phyloP scores from a whole-genome alignment of 805 yeast species.

The Yarrowia osloensis region DNA sequence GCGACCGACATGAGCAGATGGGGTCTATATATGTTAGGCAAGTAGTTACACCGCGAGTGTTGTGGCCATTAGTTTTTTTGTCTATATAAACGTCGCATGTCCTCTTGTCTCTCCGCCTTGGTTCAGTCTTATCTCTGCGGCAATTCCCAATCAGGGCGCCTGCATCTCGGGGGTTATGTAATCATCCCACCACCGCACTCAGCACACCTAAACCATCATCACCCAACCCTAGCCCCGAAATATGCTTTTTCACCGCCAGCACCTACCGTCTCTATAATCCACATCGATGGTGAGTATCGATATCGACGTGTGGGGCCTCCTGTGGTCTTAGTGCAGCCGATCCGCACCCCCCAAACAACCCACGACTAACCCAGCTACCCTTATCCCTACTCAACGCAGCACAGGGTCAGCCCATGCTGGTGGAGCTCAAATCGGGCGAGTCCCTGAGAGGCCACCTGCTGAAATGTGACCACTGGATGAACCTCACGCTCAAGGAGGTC shows the following conservation, averaged over 20 bases:
- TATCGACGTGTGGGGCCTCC: background rate
- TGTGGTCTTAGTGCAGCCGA: no score
- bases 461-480: conserved; percentile 96
- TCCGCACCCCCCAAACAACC: background rate
- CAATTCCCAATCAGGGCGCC: background rate
- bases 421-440: conserved; percentile 91
- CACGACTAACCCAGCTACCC: conserved; percentile 64
- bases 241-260: conserved; percentile 26
- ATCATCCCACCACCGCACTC: background rate
- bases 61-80: background rate
- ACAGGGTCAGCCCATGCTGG: conserved; percentile 80
- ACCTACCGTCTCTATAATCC: background rate
- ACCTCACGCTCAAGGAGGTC: conserved; percentile 77
- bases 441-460: conserved; percentile 79
- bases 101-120: no score
- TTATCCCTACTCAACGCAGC: conserved; percentile 86
- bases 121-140: background rate
- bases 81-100: no score
- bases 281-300: conserved; percentile 22
- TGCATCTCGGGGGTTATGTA: background rate
- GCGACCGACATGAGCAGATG: no score
- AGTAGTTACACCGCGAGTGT: background rate
- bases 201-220: conserved; percentile 17
- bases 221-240: conserved; percentile 26
- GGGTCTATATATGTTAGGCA: no score